Evolutionary conservation across 208 protist species (phyloP).

Genomic region (Borovskyia barvae): DNA sequence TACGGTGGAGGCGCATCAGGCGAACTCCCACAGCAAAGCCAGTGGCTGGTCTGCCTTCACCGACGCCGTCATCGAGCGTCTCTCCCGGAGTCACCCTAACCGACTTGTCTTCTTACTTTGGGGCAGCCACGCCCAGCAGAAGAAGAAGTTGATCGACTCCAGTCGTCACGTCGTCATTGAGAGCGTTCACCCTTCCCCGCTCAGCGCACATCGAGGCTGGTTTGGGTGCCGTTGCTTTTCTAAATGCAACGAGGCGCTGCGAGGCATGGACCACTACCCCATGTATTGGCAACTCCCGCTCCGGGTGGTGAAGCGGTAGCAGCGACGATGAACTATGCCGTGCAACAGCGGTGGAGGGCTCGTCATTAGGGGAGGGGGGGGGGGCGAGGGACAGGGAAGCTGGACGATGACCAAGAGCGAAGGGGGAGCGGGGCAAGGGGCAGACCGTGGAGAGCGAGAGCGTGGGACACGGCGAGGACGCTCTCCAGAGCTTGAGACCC

Average conservation of each 20-base stretch:
- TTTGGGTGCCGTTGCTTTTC: conserved; percentile 83
- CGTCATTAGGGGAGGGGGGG: too few species aligned
- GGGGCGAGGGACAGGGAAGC: not conserved
- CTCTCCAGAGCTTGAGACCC: too few species aligned
- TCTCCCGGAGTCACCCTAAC: conserved; percentile 64
- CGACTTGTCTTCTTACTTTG: conserved; percentile 95
- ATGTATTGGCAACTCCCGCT: conserved; percentile 83
- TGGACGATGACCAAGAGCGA: too few species aligned
- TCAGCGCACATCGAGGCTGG: conserved; percentile 72
- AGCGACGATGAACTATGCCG: not conserved
- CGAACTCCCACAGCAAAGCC: conserved; percentile 93
- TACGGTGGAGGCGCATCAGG: conserved; percentile 90
- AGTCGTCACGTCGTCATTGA: conserved; percentile 89
- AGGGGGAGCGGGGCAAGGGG: too few species aligned
- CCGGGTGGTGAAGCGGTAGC: too few species aligned
- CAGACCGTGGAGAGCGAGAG: too few species aligned
- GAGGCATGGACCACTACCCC: conserved; percentile 50
- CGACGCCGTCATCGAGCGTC: conserved; percentile 86
- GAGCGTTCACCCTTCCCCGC: conserved; percentile 85
- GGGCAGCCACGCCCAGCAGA: conserved; percentile 93
- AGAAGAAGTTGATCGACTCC: conserved; percentile 81
- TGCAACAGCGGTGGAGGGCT: not conserved
- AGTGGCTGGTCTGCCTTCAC: conserved; percentile 96
- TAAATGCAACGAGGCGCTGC: conserved; percentile 76
- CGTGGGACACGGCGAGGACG: too few species aligned